Percentiles rank a stretch among this genome's conserved stretches.
Evolutionary conservation across 805 yeast genomes (phyloP).

Genomic region (Wickerhamiella spandovensis): DNA sequence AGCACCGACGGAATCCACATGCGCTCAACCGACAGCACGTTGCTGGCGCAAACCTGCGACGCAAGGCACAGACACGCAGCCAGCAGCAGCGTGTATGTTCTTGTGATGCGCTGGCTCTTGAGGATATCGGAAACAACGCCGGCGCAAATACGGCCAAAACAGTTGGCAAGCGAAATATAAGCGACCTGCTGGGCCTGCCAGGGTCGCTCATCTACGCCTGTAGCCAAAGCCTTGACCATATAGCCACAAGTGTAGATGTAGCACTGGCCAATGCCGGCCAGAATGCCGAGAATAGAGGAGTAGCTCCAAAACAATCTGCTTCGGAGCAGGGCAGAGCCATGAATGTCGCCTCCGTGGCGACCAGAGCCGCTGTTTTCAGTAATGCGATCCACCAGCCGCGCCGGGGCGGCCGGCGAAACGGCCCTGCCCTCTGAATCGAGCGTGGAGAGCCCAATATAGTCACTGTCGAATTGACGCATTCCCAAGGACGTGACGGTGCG

Average conservation of each 20-base stretch:
- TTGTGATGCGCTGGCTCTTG: constrained; percentile 29
- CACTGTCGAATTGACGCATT: neutral
- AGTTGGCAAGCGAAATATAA: constrained; percentile 52
- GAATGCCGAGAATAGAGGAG: constrained; percentile 36
- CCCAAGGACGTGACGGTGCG: neutral
- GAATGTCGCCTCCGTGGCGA: constrained; percentile 1
- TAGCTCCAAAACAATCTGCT: constrained; percentile 37
- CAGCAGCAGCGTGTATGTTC: constrained; percentile 41
- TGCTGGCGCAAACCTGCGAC: constrained; percentile 33
- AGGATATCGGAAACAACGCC: constrained; percentile 56
- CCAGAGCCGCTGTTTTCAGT: neutral
- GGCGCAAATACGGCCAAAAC: constrained; percentile 48
- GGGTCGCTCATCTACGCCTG: constrained; percentile 9
- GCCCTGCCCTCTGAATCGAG: neutral
- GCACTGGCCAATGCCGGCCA: constrained; percentile 60
- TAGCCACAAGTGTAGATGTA: constrained; percentile 66
- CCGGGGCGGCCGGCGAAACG: neutral
- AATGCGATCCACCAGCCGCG: neutral
- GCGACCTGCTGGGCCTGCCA: constrained; percentile 65
- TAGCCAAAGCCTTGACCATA: constrained; percentile 44
- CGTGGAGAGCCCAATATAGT: constrained; percentile 1
- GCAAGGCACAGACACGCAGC: constrained; percentile 36
- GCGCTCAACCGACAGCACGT: constrained; percentile 4
- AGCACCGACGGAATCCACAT: constrained; percentile 42
- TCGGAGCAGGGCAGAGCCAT: constrained; percentile 18